Percentiles rank a stretch among this genome's conserved stretches.
Evolutionary conservation across 805 yeast genomes (phyloP).

Genomic region (Schwanniomyces yamadae): DNA sequence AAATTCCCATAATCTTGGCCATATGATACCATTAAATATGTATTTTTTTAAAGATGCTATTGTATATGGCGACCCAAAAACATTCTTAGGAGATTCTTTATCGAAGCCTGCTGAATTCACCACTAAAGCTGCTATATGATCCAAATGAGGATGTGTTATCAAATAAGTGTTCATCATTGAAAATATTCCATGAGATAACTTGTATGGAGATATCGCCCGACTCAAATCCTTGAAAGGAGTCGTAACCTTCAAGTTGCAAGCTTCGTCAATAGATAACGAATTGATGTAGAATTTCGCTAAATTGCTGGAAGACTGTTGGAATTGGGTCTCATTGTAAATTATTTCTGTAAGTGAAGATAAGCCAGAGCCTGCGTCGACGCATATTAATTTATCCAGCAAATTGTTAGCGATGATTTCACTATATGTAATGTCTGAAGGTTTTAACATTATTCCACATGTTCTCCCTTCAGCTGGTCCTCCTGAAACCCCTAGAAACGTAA

Average conservation of each 20-base stretch:
- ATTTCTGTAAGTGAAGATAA: slow-evolving; percentile 51
- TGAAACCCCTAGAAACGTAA: slow-evolving; percentile 71
- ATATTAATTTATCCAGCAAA: slow-evolving; percentile 41
- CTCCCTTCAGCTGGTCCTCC: slow-evolving; percentile 82
- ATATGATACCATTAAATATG: slow-evolving; percentile 69
- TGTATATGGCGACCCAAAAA: slow-evolving; percentile 57
- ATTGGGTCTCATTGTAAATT: slow-evolving; percentile 21
- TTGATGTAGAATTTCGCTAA: slow-evolving; percentile 32
- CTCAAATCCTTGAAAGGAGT: slow-evolving; percentile 24
- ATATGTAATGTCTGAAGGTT: slow-evolving; percentile 49
- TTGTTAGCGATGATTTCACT: slow-evolving; percentile 26
- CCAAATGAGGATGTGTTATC: slow-evolving; percentile 83
- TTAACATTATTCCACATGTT: slow-evolving; percentile 67
- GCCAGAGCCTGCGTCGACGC: slow-evolving; percentile 83
- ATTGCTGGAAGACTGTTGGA: slow-evolving; percentile 8
- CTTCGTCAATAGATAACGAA: slow-evolving; percentile 21
- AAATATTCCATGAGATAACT: slow-evolving; percentile 30
- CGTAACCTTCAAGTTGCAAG: slow-evolving; percentile 21
- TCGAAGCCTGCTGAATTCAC: slow-evolving; percentile 65
- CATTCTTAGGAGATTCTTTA: slow-evolving; percentile 29
- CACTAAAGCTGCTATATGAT: slow-evolving; percentile 69
- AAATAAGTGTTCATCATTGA: slow-evolving; percentile 43
- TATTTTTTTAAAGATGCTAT: slow-evolving; percentile 49
- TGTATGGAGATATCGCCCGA: slow-evolving; percentile 20
- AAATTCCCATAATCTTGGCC: slow-evolving; percentile 68